Evolutionary conservation across 768 basidiomycete species (phyloP).

Genomic region (Tricholoma terreum): DNA sequence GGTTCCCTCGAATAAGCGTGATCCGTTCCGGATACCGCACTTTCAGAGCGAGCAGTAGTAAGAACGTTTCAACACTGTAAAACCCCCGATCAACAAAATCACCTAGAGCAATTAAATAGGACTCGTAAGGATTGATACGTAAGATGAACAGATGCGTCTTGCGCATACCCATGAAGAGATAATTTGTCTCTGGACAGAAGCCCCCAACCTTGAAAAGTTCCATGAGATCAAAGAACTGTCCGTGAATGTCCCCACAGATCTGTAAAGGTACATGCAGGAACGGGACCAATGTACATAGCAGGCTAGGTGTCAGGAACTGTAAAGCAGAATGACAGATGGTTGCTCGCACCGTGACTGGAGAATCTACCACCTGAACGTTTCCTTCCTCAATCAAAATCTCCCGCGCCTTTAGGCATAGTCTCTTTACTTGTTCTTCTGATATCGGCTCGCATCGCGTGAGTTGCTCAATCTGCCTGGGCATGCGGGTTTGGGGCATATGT

Average conservation of each 20-base stretch:
- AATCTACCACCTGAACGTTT: slow-evolving; percentile 90
- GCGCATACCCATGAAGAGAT: slow-evolving; percentile 89
- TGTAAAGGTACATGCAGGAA: slow-evolving; percentile 21
- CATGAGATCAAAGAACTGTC: slow-evolving; percentile 95
- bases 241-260: slow-evolving; percentile 97
- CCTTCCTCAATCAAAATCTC: slow-evolving; percentile 98
- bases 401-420: slow-evolving; percentile 91
- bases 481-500: slow-evolving; percentile 2
- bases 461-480: slow-evolving; percentile 86
- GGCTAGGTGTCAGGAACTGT: slow-evolving; percentile 6
- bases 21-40: slow-evolving; percentile 97
- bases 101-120: slow-evolving; percentile 46
- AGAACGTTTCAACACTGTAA: slow-evolving; percentile 95
- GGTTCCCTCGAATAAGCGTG: slow-evolving; percentile 95
- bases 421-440: slow-evolving; percentile 93
- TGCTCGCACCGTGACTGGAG: slow-evolving; percentile 84
- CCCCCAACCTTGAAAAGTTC: slow-evolving; percentile 94
- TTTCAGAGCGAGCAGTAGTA: slow-evolving; percentile 91
- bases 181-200: slow-evolving; percentile 89
- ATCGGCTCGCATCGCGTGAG: slow-evolving; percentile 92
- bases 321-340: slow-evolving; percentile 15
- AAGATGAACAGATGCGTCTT: background rate
- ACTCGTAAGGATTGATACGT: background rate
- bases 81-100: slow-evolving; percentile 98
- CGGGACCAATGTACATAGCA: slow-evolving; percentile 12